Percentiles rank a stretch among this genome's conserved stretches.
Conservation (phyloP, 768 basidiomycete genomes). For the Lactarius akahatsu region DNA sequence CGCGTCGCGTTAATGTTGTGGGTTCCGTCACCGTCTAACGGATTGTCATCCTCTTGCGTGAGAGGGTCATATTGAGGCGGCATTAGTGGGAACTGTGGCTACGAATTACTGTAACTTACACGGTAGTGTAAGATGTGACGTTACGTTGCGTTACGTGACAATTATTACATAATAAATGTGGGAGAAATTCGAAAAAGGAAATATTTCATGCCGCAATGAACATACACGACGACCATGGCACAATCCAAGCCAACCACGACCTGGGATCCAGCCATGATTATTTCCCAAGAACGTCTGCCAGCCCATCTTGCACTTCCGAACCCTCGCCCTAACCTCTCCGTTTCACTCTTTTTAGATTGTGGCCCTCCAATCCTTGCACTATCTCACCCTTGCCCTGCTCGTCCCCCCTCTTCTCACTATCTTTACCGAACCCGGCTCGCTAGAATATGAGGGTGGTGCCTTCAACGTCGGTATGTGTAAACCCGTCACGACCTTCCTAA, state of each 20-base stretch:
- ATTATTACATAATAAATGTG: not conserved
- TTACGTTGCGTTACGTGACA: slow-evolving; percentile 10
- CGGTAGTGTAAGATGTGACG: slow-evolving; percentile 8
- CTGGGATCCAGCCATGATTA: slow-evolving; percentile 88
- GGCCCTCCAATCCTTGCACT: slow-evolving; percentile 90
- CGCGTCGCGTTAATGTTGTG: not conserved
- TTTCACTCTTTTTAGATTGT: slow-evolving; percentile 63
- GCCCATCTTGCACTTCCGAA: slow-evolving; percentile 1
- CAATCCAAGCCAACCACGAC: slow-evolving; percentile 48
- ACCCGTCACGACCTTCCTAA: not conserved
- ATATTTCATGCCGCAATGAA: not conserved
- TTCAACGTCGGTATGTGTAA: slow-evolving; percentile 66
- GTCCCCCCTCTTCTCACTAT: slow-evolving; percentile 74
- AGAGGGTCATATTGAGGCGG: slow-evolving; percentile 27
- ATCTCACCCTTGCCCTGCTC: slow-evolving; percentile 81
- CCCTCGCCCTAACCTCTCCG: slow-evolving; percentile 21
- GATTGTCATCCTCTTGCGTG: slow-evolving; percentile 20
- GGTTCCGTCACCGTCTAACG: not conserved
- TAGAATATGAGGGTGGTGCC: slow-evolving; percentile 74
- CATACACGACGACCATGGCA: slow-evolving; percentile 34
- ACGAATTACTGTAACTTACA: no score
- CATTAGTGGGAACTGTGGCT: slow-evolving; percentile 12
- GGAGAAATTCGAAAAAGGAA: not conserved
- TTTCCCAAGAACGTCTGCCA: slow-evolving; percentile 66
- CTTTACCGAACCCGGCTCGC: slow-evolving; percentile 70